These are phyloP conservation scores for Boletus eberwhitei DNA, from an alignment of 768 basidiomycete species.

Conservation along the genomic window DNA sequence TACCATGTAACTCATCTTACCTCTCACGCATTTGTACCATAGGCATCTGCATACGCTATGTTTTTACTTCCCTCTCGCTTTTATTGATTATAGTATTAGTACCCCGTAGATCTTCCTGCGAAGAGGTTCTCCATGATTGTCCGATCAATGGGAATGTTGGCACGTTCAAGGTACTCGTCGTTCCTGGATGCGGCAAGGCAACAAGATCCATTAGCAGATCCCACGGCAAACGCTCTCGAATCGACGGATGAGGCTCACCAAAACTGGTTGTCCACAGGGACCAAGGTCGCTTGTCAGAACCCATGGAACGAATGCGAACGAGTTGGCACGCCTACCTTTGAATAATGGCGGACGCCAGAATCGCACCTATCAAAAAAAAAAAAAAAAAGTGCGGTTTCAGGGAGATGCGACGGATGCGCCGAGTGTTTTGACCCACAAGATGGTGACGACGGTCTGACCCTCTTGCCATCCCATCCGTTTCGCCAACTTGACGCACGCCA, in stretches of 20 bases:
- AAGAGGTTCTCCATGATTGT: constrained; percentile 41
- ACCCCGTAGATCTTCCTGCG: constrained; percentile 5
- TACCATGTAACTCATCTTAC: constrained; percentile 3
- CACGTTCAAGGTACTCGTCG: constrained; percentile 45
- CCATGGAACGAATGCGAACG: background rate
- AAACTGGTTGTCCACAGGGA: constrained; percentile 35
- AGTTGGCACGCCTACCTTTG: constrained; percentile 58
- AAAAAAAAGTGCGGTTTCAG: too few species aligned
- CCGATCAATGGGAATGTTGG: constrained; percentile 40
- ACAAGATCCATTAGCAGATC: background rate
- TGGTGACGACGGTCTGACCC: constrained; percentile 77
- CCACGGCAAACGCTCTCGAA: background rate
- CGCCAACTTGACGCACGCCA: constrained; percentile 83
- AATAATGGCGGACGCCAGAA: constrained; percentile 88
- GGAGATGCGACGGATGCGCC: too few species aligned
- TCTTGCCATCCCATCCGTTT: constrained; percentile 65
- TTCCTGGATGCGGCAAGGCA: constrained; percentile 37
- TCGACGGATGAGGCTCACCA: constrained; percentile 40
- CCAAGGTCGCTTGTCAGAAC: background rate
- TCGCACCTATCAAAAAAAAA: constrained; percentile 73
- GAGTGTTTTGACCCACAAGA: constrained; percentile 54
- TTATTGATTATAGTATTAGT: constrained; percentile 12
- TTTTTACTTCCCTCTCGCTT: background rate
- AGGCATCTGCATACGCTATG: constrained; percentile 22
- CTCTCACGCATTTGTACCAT: constrained; percentile 29